A percentile compares a stretch with the other conserved stretches of the same genome.
phyloP scores from a whole-genome alignment of 2,329 filamentous ascomycete species.

The Nemania sp. region DNA sequence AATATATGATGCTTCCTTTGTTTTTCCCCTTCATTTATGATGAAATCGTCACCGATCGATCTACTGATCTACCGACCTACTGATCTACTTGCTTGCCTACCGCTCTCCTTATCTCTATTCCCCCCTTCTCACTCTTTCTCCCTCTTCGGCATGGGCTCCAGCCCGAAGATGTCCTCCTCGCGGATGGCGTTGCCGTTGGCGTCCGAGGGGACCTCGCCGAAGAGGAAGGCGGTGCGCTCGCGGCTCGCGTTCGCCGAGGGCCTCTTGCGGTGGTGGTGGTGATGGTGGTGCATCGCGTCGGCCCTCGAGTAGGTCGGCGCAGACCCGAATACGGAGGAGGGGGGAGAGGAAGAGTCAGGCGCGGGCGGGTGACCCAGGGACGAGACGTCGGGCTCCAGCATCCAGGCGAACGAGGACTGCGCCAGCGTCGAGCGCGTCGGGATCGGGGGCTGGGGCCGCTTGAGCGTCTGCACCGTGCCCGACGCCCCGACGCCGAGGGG shows the following conservation, averaged over 20 bases:
- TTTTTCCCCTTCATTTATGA: too few species aligned
- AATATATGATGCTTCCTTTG: neutral
- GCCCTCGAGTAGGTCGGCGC: conserved; percentile 24
- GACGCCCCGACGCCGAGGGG: conserved; percentile 32
- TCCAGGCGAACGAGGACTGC: conserved; percentile 79
- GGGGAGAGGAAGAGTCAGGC: conserved; percentile 19
- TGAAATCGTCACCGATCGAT: too few species aligned
- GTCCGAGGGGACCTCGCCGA: conserved; percentile 56
- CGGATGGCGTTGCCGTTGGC: conserved; percentile 43
- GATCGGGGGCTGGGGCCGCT: conserved; percentile 48
- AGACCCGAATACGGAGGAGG: conserved; percentile 25
- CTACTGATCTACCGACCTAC: conserved; percentile 1
- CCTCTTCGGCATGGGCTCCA: conserved; percentile 53
- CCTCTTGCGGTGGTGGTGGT: conserved; percentile 49
- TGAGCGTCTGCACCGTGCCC: conserved; percentile 34
- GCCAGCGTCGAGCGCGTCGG: conserved; percentile 69
- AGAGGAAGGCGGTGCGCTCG: conserved; percentile 63
- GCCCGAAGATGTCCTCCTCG: conserved; percentile 58
- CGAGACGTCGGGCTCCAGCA: conserved; percentile 65
- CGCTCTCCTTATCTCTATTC: too few species aligned
- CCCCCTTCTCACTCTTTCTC: neutral
- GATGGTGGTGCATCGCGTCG: conserved; percentile 38
- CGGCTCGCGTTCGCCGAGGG: conserved; percentile 52
- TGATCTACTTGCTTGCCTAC: neutral
- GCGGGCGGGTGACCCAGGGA: conserved; percentile 16